Evolutionary conservation across 169 alveolate species (phyloP).

Genomic region (Amoebophrya sp.): DNA sequence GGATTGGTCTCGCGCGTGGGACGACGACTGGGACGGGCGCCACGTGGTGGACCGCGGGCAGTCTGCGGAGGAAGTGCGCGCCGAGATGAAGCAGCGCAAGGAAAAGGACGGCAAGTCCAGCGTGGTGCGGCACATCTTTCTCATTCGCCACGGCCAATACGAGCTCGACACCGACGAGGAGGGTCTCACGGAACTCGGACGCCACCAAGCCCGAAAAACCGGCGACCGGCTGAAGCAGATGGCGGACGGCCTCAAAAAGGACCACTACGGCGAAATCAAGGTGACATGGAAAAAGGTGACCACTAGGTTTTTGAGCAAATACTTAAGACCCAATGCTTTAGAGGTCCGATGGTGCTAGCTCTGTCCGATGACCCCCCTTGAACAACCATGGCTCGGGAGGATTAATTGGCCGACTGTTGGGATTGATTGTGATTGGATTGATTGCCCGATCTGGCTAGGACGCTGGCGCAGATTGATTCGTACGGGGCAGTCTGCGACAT

Average conservation of each 20-base stretch:
- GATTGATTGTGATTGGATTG: too few relatives aligned
- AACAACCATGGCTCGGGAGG: too few relatives aligned
- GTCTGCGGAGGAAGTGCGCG: background rate
- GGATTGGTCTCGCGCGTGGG: background rate
- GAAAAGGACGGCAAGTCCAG: too few relatives aligned
- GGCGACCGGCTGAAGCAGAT: conserved; percentile 15
- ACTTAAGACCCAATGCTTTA: too few relatives aligned
- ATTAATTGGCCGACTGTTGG: too few relatives aligned
- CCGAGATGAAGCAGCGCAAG: background rate
- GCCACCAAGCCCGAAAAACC: conserved; percentile 1
- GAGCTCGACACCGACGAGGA: conserved; percentile 15
- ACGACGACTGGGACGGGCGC: background rate
- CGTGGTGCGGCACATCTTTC: background rate
- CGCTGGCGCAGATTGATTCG: too few relatives aligned
- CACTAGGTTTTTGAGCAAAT: too few relatives aligned
- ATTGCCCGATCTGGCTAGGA: too few relatives aligned
- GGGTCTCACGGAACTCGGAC: conserved; percentile 12
- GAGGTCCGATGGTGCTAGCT: too few relatives aligned
- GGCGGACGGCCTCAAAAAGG: conserved; percentile 8
- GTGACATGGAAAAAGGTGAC: background rate
- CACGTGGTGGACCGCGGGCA: background rate
- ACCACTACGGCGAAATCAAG: background rate
- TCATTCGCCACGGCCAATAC: conserved; percentile 17
- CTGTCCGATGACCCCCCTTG: too few relatives aligned
- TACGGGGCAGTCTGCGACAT: too few relatives aligned